Percentiles rank a stretch among this genome's conserved stretches.
Conservation (phyloP, 2,329 filamentous ascomycete species). For the Aspergillus sp. region DNA sequence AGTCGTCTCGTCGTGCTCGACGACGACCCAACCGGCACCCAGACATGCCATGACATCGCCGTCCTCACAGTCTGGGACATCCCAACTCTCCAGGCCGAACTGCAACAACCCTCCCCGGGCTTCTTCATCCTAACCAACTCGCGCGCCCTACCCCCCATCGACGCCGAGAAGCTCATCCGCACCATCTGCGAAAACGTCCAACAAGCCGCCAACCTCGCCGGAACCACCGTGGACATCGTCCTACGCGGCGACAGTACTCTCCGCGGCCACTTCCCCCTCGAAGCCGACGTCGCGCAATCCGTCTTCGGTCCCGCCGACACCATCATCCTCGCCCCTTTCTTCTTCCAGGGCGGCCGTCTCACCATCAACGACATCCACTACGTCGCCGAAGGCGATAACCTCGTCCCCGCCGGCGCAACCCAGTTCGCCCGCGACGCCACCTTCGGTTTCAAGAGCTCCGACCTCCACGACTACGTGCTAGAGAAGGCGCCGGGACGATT, state of each 20-base stretch:
- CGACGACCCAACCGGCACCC: conserved; percentile 62
- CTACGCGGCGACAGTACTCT: conserved; percentile 60
- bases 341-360: conserved; percentile 59
- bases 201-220: conserved; percentile 44
- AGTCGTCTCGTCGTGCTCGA: conserved; percentile 45
- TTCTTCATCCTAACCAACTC: conserved; percentile 66
- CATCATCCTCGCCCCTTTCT: conserved; percentile 61
- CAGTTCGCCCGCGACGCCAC: conserved; percentile 61
- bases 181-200: conserved; percentile 56
- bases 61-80: conserved; percentile 59
- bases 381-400: conserved; percentile 52
- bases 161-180: conserved; percentile 51
- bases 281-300: conserved; percentile 54
- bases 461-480: conserved; percentile 54
- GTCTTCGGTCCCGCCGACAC: conserved; percentile 55
- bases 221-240: conserved; percentile 55
- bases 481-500: conserved; percentile 56
- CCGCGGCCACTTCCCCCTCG: conserved; percentile 59
- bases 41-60: conserved; percentile 60
- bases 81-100: conserved; percentile 47
- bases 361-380: conserved; percentile 62
- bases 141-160: conserved; percentile 54
- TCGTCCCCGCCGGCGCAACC: conserved; percentile 56
- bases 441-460: conserved; percentile 59
- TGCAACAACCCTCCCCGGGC: conserved; percentile 46